Conservation (phyloP, 768 basidiomycete genomes). For the Auriscalpium microsporum region DNA sequence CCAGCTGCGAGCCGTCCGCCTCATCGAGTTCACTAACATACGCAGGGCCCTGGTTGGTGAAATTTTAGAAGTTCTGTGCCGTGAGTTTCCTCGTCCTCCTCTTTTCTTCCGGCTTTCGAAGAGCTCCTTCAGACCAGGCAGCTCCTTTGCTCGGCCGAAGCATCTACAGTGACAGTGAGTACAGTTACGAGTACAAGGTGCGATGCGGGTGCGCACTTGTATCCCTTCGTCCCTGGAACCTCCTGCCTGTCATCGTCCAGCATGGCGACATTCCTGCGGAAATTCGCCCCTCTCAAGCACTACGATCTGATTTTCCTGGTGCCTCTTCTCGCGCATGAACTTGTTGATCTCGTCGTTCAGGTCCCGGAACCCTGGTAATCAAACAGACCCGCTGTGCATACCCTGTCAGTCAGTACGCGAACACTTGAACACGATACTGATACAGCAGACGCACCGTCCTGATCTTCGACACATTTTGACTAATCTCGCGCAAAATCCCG, state of each 20-base stretch:
- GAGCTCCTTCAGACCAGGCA: constrained; percentile 91
- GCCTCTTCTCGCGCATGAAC: constrained; percentile 86
- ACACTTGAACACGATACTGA: neutral
- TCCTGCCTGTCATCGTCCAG: constrained; percentile 92
- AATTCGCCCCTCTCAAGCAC: constrained; percentile 93
- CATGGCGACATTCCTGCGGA: constrained; percentile 89
- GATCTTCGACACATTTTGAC: constrained; percentile 97
- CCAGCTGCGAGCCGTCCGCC: constrained; percentile 51
- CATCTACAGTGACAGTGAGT: constrained; percentile 44
- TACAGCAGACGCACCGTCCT: constrained; percentile 58
- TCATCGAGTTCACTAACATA: constrained; percentile 95
- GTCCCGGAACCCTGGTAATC: constrained; percentile 95
- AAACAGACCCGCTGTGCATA: constrained; percentile 66
- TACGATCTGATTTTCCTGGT: constrained; percentile 99
- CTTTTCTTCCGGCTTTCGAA: constrained; percentile 79
- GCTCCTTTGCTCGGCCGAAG: constrained; percentile 92
- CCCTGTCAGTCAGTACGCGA: neutral
- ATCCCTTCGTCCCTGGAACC: constrained; percentile 93
- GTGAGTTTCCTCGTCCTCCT: constrained; percentile 86
- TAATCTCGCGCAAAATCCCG: constrained; percentile 90
- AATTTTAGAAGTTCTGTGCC: constrained; percentile 70
- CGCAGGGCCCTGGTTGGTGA: constrained; percentile 74
- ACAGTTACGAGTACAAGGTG: neutral
- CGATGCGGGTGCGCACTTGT: constrained; percentile 54
- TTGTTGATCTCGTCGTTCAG: constrained; percentile 98